Evolutionary conservation across 768 basidiomycete genomes (phyloP).

Genomic region (Mycena epipterygia): DNA sequence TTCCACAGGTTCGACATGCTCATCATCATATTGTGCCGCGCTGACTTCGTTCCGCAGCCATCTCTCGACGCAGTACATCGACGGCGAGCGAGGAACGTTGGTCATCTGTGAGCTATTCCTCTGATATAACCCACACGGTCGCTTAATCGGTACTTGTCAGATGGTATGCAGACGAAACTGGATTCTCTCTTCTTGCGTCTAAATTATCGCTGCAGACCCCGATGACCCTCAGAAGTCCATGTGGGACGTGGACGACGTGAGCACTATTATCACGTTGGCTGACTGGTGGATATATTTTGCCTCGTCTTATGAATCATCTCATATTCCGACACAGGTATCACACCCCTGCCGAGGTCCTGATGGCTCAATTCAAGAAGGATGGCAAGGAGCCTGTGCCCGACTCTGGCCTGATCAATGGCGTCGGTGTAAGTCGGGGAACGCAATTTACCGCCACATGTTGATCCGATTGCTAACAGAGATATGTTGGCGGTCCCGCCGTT

Average conservation of each 20-base stretch:
- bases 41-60: constrained; percentile 36
- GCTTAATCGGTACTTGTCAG: neutral
- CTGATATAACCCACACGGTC: neutral
- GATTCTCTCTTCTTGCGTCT: neutral
- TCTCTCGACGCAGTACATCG: constrained; percentile 41
- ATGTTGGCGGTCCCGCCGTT: neutral
- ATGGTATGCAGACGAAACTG: constrained; percentile 13
- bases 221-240: constrained; percentile 44
- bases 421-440: constrained; percentile 3
- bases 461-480: neutral
- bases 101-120: constrained; percentile 37
- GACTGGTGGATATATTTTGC: constrained; percentile 4
- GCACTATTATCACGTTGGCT: constrained; percentile 45
- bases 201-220: constrained; percentile 33
- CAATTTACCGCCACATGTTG: neutral
- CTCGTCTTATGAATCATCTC: neutral
- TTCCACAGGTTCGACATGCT: constrained; percentile 35
- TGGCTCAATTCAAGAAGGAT: constrained; percentile 42
- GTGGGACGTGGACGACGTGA: constrained; percentile 49
- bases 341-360: constrained; percentile 11
- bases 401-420: constrained; percentile 23
- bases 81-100: constrained; percentile 40
- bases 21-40: no score
- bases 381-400: constrained; percentile 36
- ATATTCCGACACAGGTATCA: constrained; percentile 4